These are phyloP conservation scores for Trichoderma afroharzianum DNA, from an alignment of 2,329 filamentous ascomycete species.

Conservation along the genomic window DNA sequence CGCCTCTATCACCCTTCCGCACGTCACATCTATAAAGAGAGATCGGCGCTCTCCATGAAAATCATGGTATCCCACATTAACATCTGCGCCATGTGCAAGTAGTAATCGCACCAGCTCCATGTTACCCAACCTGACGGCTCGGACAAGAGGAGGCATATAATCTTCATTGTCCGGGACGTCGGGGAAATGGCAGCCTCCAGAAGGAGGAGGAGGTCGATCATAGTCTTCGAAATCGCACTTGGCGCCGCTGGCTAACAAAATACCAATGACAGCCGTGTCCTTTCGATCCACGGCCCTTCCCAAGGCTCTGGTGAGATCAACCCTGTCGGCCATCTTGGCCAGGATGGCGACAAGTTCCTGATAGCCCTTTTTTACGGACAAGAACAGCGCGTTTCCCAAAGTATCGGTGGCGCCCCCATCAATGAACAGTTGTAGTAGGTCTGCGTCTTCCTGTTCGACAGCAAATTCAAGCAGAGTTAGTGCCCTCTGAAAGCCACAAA, in stretches of 20 bases:
- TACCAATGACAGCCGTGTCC: neutral
- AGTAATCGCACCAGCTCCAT: neutral
- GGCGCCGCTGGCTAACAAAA: neutral
- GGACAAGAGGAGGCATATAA: neutral
- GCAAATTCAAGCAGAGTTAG: neutral
- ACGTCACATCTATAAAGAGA: neutral
- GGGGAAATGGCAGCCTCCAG: neutral
- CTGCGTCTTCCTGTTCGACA: neutral
- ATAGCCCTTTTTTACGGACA: neutral
- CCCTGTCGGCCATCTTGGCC: neutral
- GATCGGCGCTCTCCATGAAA: neutral
- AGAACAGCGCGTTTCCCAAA: neutral
- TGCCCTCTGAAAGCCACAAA: neutral
- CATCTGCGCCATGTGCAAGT: neutral
- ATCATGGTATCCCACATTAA: neutral
- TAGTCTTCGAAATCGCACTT: neutral
- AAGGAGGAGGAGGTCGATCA: neutral
- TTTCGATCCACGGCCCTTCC: neutral
- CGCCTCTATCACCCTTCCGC: neutral
- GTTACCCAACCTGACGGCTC: neutral
- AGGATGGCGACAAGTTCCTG: neutral
- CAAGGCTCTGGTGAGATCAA: neutral
- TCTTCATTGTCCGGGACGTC: neutral
- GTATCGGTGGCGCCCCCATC: neutral
- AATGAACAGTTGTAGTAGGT: neutral